These are phyloP conservation scores for Colletotrichum ledebouriae DNA, from an alignment of 2,329 filamentous ascomycete species.

Conservation along the genomic window DNA sequence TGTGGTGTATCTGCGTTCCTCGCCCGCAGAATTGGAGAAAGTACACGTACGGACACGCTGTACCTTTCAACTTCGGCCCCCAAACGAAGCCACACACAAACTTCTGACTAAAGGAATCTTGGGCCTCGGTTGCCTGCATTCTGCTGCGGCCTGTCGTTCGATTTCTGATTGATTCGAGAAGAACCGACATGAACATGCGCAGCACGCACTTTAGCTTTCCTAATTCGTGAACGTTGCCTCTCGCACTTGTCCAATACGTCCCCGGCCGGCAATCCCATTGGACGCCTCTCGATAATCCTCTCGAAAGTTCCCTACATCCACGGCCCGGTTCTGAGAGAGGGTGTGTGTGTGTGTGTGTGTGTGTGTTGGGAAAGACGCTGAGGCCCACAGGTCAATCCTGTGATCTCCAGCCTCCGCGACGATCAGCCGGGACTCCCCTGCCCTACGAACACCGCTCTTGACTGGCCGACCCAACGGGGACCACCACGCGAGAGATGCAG, in stretches of 20 bases:
- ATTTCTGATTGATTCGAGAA: conserved; percentile 13
- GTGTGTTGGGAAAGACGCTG: conserved; percentile 19
- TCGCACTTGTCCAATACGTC: not conserved
- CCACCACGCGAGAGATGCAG: conserved; percentile 40
- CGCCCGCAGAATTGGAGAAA: not conserved
- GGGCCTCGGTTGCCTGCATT: not conserved
- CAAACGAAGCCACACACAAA: conserved; percentile 9
- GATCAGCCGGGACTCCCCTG: conserved; percentile 43
- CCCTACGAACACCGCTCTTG: conserved; percentile 23
- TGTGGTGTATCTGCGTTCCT: conserved; percentile 18
- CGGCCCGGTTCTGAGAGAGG: not conserved
- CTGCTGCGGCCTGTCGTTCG: conserved; percentile 5
- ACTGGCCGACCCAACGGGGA: conserved; percentile 26
- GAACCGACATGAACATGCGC: conserved; percentile 26
- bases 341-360: not conserved
- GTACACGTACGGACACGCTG: not conserved
- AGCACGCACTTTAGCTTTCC: conserved; percentile 11
- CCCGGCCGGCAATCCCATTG: conserved; percentile 35
- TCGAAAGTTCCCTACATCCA: conserved; percentile 32
- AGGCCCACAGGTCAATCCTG: conserved; percentile 43
- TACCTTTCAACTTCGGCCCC: conserved; percentile 7
- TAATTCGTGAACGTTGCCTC: conserved; percentile 14
- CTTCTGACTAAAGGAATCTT: conserved; percentile 14
- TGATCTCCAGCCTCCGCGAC: conserved; percentile 44
- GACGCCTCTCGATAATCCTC: conserved; percentile 36